Evolutionary conservation across 2,329 filamentous ascomycete species (phyloP).

Genomic region (Chaetomium olivaceum): DNA sequence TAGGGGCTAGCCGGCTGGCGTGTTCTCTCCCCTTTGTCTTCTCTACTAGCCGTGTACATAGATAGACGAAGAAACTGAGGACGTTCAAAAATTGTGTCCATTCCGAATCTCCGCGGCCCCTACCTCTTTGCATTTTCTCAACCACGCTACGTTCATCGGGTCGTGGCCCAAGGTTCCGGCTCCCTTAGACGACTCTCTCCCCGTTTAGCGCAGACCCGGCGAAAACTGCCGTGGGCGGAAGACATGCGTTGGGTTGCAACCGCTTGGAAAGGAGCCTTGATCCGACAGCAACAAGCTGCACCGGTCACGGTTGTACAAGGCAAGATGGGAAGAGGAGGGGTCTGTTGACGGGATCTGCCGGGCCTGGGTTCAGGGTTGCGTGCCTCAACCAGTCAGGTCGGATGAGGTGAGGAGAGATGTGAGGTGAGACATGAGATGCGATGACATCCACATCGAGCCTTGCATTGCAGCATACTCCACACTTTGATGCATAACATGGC

Average conservation of each 20-base stretch:
- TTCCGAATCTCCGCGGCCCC: background rate
- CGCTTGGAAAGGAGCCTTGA: slow-evolving; percentile 9
- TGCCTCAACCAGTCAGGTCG: slow-evolving; percentile 15
- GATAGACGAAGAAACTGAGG: slow-evolving; percentile 9
- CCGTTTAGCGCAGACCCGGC: background rate
- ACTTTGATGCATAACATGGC: slow-evolving; percentile 1
- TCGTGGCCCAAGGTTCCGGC: background rate
- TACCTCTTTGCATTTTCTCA: background rate
- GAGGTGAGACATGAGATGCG: slow-evolving; percentile 9
- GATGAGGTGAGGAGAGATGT: background rate
- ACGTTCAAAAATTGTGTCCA: background rate
- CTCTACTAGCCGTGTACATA: slow-evolving; percentile 12
- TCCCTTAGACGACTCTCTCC: background rate
- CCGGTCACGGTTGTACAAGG: background rate
- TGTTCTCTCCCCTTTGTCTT: slow-evolving; percentile 4
- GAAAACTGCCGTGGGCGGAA: slow-evolving; percentile 3
- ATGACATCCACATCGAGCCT: slow-evolving; percentile 15
- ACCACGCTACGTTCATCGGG: background rate
- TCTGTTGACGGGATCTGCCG: slow-evolving; percentile 11
- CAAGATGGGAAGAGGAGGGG: background rate
- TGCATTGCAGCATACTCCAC: slow-evolving; percentile 18
- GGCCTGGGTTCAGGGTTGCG: slow-evolving; percentile 12
- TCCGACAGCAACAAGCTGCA: background rate
- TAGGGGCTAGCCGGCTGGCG: background rate
- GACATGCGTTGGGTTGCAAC: slow-evolving; percentile 2